Percentiles rank a stretch among this genome's conserved stretches.
Conservation (phyloP, 176 grass and related monocot genomes). For the Oryza rufipogon region DNA sequence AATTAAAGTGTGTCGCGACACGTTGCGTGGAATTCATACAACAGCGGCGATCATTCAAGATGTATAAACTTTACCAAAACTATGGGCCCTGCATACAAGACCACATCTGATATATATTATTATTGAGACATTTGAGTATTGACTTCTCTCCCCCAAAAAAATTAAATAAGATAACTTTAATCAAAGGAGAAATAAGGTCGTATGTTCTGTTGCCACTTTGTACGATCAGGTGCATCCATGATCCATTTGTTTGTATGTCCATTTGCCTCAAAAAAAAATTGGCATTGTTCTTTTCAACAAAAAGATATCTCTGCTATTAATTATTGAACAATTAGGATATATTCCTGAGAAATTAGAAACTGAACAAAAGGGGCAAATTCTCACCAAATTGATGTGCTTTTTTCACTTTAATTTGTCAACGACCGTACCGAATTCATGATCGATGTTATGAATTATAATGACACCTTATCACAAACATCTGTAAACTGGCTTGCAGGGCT, state of each 20-base stretch:
- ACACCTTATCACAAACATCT: background rate
- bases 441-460: background rate
- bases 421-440: background rate
- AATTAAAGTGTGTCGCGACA: background rate
- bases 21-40: conserved; percentile 36
- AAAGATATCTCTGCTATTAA: background rate
- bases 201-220: background rate
- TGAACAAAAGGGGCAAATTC: background rate
- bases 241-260: background rate
- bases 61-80: conserved; percentile 20
- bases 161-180: background rate
- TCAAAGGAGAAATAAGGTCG: background rate
- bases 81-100: background rate
- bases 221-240: background rate
- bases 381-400: background rate
- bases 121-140: background rate
- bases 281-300: background rate
- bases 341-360: background rate
- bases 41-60: background rate
- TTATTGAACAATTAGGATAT: background rate
- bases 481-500: background rate
- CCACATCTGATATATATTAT: background rate
- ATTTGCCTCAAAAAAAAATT: background rate
- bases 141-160: background rate
- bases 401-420: background rate